Percentiles rank a stretch among this genome's conserved stretches.
phyloP scores from a whole-genome alignment of 768 basidiomycete genomes.

The Tylopilus vinaceipallidus region DNA sequence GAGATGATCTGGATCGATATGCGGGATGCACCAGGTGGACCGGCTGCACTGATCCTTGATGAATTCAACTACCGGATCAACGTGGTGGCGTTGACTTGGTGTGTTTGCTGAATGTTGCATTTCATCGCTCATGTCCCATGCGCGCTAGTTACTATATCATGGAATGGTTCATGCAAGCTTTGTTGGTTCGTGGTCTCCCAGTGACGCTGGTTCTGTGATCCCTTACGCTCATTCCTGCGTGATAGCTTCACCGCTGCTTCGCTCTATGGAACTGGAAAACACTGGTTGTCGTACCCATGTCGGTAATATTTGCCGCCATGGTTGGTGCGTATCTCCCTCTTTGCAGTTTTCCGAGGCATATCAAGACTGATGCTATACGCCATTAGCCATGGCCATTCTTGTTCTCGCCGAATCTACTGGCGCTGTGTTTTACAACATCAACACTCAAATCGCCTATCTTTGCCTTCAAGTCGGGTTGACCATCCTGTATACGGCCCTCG shows the following conservation, averaged over 20 bases:
- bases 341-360: not conserved
- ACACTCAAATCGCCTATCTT: constrained; percentile 27
- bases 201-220: not conserved
- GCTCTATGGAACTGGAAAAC: constrained; percentile 16
- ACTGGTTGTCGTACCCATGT: constrained; percentile 16
- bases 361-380: not conserved
- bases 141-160: no score
- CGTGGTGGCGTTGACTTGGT: constrained; percentile 18
- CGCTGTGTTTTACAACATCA: constrained; percentile 18
- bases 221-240: not conserved
- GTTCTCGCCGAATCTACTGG: constrained; percentile 12
- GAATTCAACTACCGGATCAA: constrained; percentile 15
- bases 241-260: constrained; percentile 19
- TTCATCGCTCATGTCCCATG: no score
- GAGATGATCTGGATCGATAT: constrained; percentile 34
- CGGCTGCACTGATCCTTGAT: no score
- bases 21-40: constrained; percentile 15
- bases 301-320: constrained; percentile 9
- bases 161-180: constrained; percentile 31
- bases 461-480: no score
- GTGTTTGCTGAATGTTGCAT: not conserved
- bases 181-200: constrained; percentile 13
- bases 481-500: no score
- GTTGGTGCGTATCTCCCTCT: constrained; percentile 7
- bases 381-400: constrained; percentile 17